phyloP scores from a whole-genome alignment of 805 yeast species.

The Scheffersomyces coipomensis region DNA sequence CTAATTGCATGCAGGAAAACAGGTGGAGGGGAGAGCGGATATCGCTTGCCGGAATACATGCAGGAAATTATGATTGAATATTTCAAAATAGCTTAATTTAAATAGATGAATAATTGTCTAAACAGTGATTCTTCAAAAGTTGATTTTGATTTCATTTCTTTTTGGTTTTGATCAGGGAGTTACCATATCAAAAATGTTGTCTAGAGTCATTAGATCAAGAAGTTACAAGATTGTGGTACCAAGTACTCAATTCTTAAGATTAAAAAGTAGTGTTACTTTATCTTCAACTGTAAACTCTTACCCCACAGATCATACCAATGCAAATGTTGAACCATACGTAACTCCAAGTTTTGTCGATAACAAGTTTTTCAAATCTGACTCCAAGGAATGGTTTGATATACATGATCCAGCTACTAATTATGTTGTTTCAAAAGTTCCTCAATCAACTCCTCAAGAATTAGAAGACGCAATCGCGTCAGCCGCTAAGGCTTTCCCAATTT shows the following conservation, averaged over 20 bases:
- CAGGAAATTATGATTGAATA: not conserved
- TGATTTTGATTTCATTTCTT: too few relatives aligned
- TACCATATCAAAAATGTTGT: too few relatives aligned
- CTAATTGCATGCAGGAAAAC: too few relatives aligned
- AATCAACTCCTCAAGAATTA: conserved; percentile 64
- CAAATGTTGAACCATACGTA: conserved; percentile 41
- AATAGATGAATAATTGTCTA: too few relatives aligned
- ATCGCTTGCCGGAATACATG: not conserved
- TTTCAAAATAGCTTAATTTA: too few relatives aligned
- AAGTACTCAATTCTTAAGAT: conserved; percentile 4
- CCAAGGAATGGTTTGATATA: conserved; percentile 62
- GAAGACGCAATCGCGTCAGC: conserved; percentile 66
- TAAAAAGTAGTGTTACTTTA: conserved; percentile 13
- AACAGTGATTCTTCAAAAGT: too few relatives aligned
- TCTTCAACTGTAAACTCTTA: conserved; percentile 32
- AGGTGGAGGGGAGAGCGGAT: not conserved
- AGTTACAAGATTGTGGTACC: not conserved
- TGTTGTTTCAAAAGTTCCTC: conserved; percentile 69
- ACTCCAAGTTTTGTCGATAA: conserved; percentile 55
- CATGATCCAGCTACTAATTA: conserved; percentile 75
- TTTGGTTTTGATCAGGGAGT: too few relatives aligned
- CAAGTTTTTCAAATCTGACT: conserved; percentile 46
- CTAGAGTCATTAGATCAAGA: not conserved
- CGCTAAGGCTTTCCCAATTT: conserved; percentile 55
- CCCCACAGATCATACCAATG: conserved; percentile 41